Evolutionary conservation across 768 basidiomycete genomes (phyloP), one percentile per base, ranked within the genome.

Genomic region (Mycena haematopus): DNA sequence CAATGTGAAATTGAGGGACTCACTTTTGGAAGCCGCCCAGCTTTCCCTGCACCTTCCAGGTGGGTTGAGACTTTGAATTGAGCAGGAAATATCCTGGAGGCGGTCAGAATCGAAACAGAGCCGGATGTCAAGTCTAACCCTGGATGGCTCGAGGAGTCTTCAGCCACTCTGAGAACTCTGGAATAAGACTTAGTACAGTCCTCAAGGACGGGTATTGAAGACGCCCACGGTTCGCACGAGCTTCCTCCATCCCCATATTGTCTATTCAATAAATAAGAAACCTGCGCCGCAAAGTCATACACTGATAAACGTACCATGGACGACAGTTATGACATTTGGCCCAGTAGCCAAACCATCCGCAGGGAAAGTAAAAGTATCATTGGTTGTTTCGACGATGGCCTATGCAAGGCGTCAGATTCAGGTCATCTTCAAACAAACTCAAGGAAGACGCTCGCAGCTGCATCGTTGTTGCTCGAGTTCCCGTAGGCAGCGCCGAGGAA

Each of bases 131-230:
- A 60, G 24, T 47, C 44, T 27, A 22, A 61, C 86, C 85, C 3
- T 82, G 79, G 31, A 88, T 78, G 10, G 87, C 87, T n/a, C 86
- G 82, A 10, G 86, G 82, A 8, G 83, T 85, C 67, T 84, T 86
- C 22, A 57, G 40, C 47, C 49, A 56, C 42, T 62, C 61, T 0
- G 54, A 22, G 42, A 62, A 56, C 46, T 56, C 61, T 62, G n/a
- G 15, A 25, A 50, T 10, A 51, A 21, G 17, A 9, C 8, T 61
- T 17, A 40, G 45, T 54, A 21, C 17, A 45, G 13, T 17, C 24
- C 29, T 56, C 47, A n/a, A 51, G 44, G 10, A 38, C 19, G 14
- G 35, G 6, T 54, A 49, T 31, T 5, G 29, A 25, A 54, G 5
- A 31, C 17, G 4, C 35, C 46, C 59, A 63, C 54, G 33, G 60